Evolutionary conservation across 352 stramenopile genomes (phyloP).

Genomic region (Phytophthora fragariae): DNA sequence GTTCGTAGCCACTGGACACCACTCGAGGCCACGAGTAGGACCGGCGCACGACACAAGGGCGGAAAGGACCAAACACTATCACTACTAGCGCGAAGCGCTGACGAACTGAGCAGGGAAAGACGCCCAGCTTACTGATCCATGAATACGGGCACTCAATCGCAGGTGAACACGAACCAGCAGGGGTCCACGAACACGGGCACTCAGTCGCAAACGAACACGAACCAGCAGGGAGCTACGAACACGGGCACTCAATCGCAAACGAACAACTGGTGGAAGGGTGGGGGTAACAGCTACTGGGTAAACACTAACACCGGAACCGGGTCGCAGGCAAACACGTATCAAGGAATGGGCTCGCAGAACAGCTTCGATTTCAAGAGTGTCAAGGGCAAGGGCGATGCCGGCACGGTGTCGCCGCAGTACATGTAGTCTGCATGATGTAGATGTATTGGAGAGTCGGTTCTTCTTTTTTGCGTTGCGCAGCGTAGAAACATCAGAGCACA

Average conservation of each 20-base stretch:
- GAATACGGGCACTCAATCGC: neutral
- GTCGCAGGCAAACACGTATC: neutral
- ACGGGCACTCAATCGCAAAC: neutral
- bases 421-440: neutral
- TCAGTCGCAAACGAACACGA: neutral
- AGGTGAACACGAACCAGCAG: conserved; percentile 1
- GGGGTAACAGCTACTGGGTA: neutral
- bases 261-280: neutral
- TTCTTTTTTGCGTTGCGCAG: neutral
- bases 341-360: conserved; percentile 16
- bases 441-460: neutral
- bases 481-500: neutral
- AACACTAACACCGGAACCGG: neutral
- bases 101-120: too few relatives aligned
- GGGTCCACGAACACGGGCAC: neutral
- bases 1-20: too few relatives aligned
- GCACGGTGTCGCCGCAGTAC: conserved; percentile 20
- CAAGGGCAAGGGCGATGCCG: conserved; percentile 14
- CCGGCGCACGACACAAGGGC: too few relatives aligned
- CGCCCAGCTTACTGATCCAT: too few relatives aligned
- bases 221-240: conserved; percentile 2
- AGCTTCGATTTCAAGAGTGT: conserved; percentile 27
- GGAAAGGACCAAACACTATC: too few relatives aligned
- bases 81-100: too few relatives aligned
- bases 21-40: too few relatives aligned